Evolutionary conservation across 2,329 filamentous ascomycete genomes (phyloP).

Genomic region (Fusarium transvaalense): DNA sequence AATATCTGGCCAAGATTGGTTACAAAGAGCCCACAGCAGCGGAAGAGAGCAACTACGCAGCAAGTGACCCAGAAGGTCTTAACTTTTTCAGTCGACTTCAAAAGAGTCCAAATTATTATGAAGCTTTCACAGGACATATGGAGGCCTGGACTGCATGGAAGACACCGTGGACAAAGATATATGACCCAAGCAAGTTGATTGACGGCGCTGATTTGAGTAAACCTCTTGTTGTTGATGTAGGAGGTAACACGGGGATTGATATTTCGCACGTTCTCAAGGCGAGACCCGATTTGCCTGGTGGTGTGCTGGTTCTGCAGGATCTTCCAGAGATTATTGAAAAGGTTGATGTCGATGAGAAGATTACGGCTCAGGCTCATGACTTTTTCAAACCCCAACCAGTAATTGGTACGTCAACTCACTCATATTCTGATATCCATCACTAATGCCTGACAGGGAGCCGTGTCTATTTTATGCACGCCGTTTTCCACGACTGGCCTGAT

Average conservation of each 20-base stretch:
- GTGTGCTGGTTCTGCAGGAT: slow-evolving; percentile 31
- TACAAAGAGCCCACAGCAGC: slow-evolving; percentile 31
- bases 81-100: slow-evolving; percentile 38
- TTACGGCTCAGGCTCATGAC: slow-evolving; percentile 27
- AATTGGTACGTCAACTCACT: not conserved
- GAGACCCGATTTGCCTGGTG: slow-evolving; percentile 3
- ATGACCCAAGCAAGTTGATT: slow-evolving; percentile 19
- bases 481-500: slow-evolving; percentile 65
- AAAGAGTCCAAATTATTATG: slow-evolving; percentile 37
- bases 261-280: slow-evolving; percentile 26
- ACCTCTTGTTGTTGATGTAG: slow-evolving; percentile 35
- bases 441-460: slow-evolving; percentile 46
- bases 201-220: slow-evolving; percentile 15
- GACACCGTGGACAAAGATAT: slow-evolving; percentile 41
- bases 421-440: fast-evolving
- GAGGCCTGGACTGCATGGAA: slow-evolving; percentile 39
- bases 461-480: slow-evolving; percentile 61
- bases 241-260: slow-evolving; percentile 37
- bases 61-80: slow-evolving; percentile 24
- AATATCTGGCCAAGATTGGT: slow-evolving; percentile 25
- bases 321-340: slow-evolving; percentile 29
- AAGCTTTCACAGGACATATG: slow-evolving; percentile 36
- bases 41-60: slow-evolving; percentile 20
- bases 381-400: slow-evolving; percentile 35
- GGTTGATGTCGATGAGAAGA: slow-evolving; percentile 24